Evolutionary conservation across 805 yeast genomes (phyloP).

Genomic region (Lipomyces sp.): DNA sequence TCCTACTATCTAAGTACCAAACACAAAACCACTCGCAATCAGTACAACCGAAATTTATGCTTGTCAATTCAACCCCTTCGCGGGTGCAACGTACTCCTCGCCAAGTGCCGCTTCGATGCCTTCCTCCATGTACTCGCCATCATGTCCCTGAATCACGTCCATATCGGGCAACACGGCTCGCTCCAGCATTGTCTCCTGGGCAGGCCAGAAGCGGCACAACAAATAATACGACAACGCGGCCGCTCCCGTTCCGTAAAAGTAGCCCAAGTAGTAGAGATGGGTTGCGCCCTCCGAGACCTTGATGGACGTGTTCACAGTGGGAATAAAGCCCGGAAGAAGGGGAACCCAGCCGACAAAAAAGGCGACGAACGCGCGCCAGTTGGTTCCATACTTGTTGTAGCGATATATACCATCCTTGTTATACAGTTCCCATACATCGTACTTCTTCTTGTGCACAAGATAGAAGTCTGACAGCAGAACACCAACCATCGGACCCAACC

Average conservation of each 20-base stretch:
- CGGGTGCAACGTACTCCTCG: not conserved
- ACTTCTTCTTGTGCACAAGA: constrained; percentile 49
- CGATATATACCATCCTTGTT: constrained; percentile 50
- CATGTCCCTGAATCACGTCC: constrained; percentile 3
- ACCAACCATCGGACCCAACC: constrained; percentile 83
- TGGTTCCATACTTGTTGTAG: constrained; percentile 50
- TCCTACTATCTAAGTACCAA: too few relatives aligned
- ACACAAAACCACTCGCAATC: too few relatives aligned
- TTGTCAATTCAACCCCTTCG: not conserved
- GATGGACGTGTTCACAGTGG: constrained; percentile 24
- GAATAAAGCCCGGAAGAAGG: constrained; percentile 33
- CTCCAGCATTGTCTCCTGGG: constrained; percentile 30
- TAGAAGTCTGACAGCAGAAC: constrained; percentile 55
- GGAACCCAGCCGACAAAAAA: constrained; percentile 46
- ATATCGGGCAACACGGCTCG: constrained; percentile 26
- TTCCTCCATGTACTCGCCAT: not conserved
- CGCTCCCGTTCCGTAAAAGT: constrained; percentile 37
- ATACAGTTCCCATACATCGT: constrained; percentile 53
- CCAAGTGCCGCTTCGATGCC: constrained; percentile 9
- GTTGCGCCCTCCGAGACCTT: constrained; percentile 8
- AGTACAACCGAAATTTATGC: not conserved
- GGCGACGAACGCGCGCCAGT: constrained; percentile 50
- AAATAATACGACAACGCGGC: constrained; percentile 28
- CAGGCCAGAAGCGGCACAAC: constrained; percentile 28
- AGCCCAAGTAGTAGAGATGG: constrained; percentile 39